Base-by-base conservation (phyloP, 2,329 filamentous ascomycete species). In the Alternaria sp. region DNA sequence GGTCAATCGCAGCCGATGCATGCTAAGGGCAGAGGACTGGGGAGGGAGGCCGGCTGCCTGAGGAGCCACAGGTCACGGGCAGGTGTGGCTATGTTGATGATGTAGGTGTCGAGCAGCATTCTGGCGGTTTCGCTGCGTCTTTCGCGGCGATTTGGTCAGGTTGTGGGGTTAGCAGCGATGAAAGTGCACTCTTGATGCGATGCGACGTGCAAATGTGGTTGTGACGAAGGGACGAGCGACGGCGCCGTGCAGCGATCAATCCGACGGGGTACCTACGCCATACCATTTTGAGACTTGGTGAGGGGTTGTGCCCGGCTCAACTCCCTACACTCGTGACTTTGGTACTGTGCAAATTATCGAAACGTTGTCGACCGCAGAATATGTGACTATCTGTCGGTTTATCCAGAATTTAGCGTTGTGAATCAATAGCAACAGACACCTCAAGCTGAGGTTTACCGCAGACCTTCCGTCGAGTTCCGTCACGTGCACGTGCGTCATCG, bases 21-120 rank as follows among this genome's bases (percentile, higher is more conserved):
- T 61, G 67, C 62, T 64, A 60, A 30, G 57, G 59, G 51, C 46
- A 56, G 65, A 59, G 59, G 64, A 64, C 56, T 51, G 64, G 47
- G 57, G 68, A 62, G 47, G 57, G 68, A 69, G 66, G 74, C 69
- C 70, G 72, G 65, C 69, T 52, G 72, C 71, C 68, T 72, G 66
- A 66, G 68, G 64, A 68, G 62, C 68, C 65, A 70, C 68, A 62
- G 59, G 59, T 65, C 62, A 69, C 64, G 62, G 61, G 62, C 36
- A 57, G 61, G 55, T 68, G 73, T 74, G 72, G 74, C 74, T 75
- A 71, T 72, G 74, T 66, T 51, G 51, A 69, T 68, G 58, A 66
- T 67, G 62, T 55, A 62, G 64, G 59, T 63, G 55, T 66, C 58
- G 68, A 65, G 44, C n/a, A 40, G 36, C 54, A 66, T 56, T 52